Conservation (phyloP, 2,329 filamentous ascomycete genomes). For the Pseudophaeomoniella oleicola region DNA sequence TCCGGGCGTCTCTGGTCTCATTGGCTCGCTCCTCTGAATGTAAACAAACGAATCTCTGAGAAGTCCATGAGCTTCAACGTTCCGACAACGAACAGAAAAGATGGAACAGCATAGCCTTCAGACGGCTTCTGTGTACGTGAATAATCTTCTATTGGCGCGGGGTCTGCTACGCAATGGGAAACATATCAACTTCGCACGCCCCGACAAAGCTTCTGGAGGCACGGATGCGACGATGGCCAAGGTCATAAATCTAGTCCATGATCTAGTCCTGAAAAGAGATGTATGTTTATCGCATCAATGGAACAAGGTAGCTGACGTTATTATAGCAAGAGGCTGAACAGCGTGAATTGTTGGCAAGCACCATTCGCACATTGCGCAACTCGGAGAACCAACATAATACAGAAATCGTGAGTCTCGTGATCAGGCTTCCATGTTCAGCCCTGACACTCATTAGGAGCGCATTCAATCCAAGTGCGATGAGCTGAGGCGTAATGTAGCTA, state of each 20-base stretch:
- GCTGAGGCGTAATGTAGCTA: conserved; percentile 39
- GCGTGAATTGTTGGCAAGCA: conserved; percentile 66
- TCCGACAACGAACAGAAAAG: too few species aligned
- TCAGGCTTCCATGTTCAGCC: conserved; percentile 29
- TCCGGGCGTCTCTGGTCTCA: too few species aligned
- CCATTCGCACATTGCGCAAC: conserved; percentile 59
- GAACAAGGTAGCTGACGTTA: conserved; percentile 5
- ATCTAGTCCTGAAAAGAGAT: conserved; percentile 78
- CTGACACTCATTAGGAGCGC: conserved; percentile 19
- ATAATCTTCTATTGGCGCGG: conserved; percentile 50
- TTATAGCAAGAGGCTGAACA: conserved; percentile 73
- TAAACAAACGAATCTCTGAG: too few species aligned
- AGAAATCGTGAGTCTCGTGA: conserved; percentile 40
- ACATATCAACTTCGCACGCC: conserved; percentile 63
- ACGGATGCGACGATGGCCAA: conserved; percentile 60
- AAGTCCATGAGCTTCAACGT: too few species aligned
- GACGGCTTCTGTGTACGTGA: conserved; percentile 49
- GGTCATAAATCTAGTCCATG: conserved; percentile 87
- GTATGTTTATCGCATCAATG: conserved; percentile 36
- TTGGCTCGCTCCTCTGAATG: too few species aligned
- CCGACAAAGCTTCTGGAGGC: conserved; percentile 44
- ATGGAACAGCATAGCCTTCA: conserved; percentile 38
- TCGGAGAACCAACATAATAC: conserved; percentile 60
- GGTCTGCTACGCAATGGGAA: conserved; percentile 44
- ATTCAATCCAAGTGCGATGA: conserved; percentile 41